These are phyloP conservation scores for Aspergillus avenaceus DNA, from an alignment of 495 filamentous ascomycete species.

Conservation along the genomic window DNA sequence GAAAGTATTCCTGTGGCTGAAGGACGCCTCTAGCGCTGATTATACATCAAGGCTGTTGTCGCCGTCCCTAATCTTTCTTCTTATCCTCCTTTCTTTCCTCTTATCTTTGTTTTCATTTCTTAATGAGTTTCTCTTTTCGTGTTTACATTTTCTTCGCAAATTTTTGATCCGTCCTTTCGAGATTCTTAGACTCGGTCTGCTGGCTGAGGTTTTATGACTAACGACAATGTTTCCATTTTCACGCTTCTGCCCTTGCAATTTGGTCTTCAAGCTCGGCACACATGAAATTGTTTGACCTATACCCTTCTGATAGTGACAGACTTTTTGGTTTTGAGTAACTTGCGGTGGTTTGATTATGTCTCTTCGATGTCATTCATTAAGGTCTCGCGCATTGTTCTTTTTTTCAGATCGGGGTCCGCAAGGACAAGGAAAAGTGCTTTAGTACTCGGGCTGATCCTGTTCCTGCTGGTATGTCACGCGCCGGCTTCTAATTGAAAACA, in stretches of 20 bases:
- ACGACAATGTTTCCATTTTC: conserved; percentile 7
- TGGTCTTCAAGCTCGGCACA: too few relatives aligned
- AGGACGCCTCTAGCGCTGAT: conserved; percentile 15
- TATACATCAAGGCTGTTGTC: too few relatives aligned
- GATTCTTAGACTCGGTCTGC: neutral
- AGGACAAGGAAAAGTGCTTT: conserved; percentile 12
- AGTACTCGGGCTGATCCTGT: neutral
- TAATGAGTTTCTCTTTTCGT: neutral
- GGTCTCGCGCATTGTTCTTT: conserved; percentile 5
- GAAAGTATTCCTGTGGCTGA: conserved; percentile 30
- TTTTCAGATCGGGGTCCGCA: conserved; percentile 11
- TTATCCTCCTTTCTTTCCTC: neutral
- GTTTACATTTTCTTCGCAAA: neutral
- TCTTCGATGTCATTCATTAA: conserved; percentile 3
- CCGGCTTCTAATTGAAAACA: neutral
- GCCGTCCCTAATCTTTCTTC: conserved; percentile 1
- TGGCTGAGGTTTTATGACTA: conserved; percentile 1
- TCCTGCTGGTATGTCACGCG: neutral
- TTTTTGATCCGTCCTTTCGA: neutral
- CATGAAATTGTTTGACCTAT: conserved; percentile 9
- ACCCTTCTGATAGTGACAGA: conserved; percentile 11
- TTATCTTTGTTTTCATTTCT: neutral
- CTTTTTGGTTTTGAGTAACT: neutral
- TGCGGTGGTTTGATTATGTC: neutral
- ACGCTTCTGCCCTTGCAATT: conserved; percentile 1